phyloP scores from a whole-genome alignment of 305 asterid species.

The Plantago rigida region DNA sequence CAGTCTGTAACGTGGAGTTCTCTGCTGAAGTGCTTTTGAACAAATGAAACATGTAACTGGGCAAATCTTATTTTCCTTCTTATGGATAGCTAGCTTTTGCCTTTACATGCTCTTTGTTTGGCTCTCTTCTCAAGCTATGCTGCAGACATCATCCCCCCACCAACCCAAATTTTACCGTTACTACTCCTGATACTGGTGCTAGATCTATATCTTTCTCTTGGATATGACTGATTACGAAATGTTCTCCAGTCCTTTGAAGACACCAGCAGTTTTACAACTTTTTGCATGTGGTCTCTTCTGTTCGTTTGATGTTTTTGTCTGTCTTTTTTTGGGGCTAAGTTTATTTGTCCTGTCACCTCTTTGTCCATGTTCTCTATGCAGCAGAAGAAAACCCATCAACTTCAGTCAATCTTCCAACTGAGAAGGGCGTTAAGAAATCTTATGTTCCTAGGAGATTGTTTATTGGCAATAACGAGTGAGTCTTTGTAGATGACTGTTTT shows the following conservation, averaged over 20 bases:
- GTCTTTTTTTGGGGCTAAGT: not conserved
- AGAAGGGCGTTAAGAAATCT: conserved; percentile 41
- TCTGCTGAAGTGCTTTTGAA: not conserved
- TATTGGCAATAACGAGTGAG: conserved; percentile 86
- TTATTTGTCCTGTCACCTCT: conserved; percentile 16
- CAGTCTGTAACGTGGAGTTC: no score
- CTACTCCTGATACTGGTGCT: not conserved
- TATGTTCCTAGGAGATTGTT: conserved; percentile 71
- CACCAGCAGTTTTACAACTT: conserved; percentile 12
- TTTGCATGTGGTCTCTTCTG: no score
- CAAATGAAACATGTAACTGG: conserved; percentile 12
- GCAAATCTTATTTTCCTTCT: not conserved
- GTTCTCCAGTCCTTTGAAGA: conserved; percentile 1
- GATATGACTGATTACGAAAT: not conserved
- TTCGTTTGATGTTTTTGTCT: no score
- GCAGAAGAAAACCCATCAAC: conserved; percentile 51
- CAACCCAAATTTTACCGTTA: no score
- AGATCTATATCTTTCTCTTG: not conserved
- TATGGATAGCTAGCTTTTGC: no score
- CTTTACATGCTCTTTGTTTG: no score
- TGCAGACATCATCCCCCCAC: no score
- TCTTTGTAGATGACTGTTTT: conserved; percentile 24
- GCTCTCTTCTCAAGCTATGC: no score
- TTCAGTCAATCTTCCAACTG: conserved; percentile 34
- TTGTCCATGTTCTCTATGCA: conserved; percentile 28